These are phyloP conservation scores for Entomortierella chlamydospora DNA, from an alignment of 192 early-diverging fungal genomes.

Conservation along the genomic window DNA sequence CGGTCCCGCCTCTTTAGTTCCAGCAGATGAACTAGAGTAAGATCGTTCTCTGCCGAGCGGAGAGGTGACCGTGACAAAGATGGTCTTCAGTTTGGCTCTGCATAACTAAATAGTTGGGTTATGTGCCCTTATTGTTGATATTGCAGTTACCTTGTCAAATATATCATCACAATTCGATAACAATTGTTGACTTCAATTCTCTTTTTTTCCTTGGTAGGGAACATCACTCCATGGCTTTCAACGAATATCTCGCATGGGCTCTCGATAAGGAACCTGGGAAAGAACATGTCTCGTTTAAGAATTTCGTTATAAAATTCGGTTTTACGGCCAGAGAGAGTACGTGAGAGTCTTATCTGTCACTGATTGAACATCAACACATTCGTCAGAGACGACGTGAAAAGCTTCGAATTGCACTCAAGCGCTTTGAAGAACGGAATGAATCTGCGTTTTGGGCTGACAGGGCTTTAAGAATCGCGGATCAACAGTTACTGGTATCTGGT, in stretches of 20 bases:
- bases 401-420: not conserved
- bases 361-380: not conserved
- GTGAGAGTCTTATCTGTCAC: not conserved
- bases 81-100: conserved; percentile 35
- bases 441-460: not conserved
- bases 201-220: not conserved
- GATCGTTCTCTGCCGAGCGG: conserved; percentile 14
- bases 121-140: conserved; percentile 15
- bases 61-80: conserved; percentile 16
- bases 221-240: conserved; percentile 1
- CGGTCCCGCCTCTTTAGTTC: conserved; percentile 12
- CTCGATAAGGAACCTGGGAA: conserved; percentile 13
- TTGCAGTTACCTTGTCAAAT: not conserved
- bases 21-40: conserved; percentile 23
- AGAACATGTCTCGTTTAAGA: conserved; percentile 16
- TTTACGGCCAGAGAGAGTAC: conserved; percentile 14
- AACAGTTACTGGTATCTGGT: not conserved
- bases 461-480: conserved; percentile 6
- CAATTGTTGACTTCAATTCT: conserved; percentile 11
- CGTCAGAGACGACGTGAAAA: not conserved
- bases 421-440: conserved; percentile 8
- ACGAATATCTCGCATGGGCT: not conserved
- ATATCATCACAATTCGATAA: not conserved
- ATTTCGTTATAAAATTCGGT: conserved; percentile 23
- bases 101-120: conserved; percentile 11